Conservation (phyloP, 2,329 filamentous ascomycete genomes). For the Cladosporium sphaerospermum region DNA sequence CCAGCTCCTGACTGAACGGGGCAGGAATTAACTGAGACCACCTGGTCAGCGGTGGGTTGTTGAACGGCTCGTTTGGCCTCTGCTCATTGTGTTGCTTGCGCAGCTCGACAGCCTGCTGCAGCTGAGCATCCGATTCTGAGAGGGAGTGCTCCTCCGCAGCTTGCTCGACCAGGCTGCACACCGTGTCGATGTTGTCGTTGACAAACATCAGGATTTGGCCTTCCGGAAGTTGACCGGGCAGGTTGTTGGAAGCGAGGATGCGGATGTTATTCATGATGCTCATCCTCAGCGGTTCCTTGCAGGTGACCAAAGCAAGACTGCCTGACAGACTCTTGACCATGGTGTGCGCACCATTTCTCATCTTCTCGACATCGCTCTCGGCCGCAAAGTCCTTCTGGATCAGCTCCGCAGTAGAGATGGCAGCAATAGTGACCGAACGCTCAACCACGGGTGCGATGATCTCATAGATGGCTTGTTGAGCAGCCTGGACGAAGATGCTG, state of each 20-base stretch:
- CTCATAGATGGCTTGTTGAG: constrained; percentile 85
- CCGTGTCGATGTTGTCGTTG: constrained; percentile 91
- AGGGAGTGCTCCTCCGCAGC: constrained; percentile 90
- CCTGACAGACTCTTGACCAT: constrained; percentile 95
- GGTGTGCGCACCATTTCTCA: constrained; percentile 79
- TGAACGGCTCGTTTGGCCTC: constrained; percentile 76
- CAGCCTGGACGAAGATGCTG: constrained; percentile 74
- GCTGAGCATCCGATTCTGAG: constrained; percentile 90
- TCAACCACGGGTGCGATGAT: constrained; percentile 98
- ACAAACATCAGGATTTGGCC: constrained; percentile 98
- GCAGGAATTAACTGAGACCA: constrained; percentile 94
- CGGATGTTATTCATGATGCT: constrained; percentile 98
- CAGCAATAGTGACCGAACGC: constrained; percentile 93
- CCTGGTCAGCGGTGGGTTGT: constrained; percentile 70
- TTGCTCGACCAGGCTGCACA: constrained; percentile 90
- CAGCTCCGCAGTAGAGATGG: constrained; percentile 92
- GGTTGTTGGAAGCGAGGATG: constrained; percentile 59
- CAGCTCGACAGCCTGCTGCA: constrained; percentile 71
- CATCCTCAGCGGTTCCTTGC: constrained; percentile 90
- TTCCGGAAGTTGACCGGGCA: constrained; percentile 72
- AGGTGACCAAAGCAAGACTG: constrained; percentile 92
- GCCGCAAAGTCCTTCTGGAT: constrained; percentile 95
- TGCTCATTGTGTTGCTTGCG: constrained; percentile 69
- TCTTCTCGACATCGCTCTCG: constrained; percentile 79
- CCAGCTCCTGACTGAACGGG: constrained; percentile 79